Evolutionary conservation across 768 basidiomycete species (phyloP).

Genomic region (Vishniacozyma victoriae): DNA sequence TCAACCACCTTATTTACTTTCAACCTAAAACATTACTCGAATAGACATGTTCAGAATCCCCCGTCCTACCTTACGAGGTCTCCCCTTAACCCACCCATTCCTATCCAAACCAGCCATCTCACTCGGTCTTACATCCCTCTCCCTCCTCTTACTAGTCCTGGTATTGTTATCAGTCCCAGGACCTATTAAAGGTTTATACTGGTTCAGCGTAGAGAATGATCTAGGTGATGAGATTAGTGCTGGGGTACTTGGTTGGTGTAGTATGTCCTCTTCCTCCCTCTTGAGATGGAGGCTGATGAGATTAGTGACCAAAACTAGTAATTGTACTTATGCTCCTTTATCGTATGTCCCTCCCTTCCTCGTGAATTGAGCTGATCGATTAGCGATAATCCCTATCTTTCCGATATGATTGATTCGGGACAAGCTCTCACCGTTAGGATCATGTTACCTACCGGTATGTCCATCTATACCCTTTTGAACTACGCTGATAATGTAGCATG

Average conservation of each 20-base stretch:
- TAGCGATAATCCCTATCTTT: constrained; percentile 38
- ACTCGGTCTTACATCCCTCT: constrained; percentile 30
- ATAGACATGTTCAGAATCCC: too few species aligned
- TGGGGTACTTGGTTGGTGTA: constrained; percentile 45
- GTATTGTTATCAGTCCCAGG: constrained; percentile 45
- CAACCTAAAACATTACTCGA: too few species aligned
- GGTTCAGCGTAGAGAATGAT: constrained; percentile 34
- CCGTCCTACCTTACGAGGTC: too few species aligned
- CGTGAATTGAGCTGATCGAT: not conserved
- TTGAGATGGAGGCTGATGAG: not conserved
- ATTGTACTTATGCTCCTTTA: constrained; percentile 44
- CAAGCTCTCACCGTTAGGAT: constrained; percentile 40
- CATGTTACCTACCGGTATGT: constrained; percentile 38
- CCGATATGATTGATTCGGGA: constrained; percentile 32
- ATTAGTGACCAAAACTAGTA: constrained; percentile 29
- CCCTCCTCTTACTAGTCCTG: constrained; percentile 40
- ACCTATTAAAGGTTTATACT: constrained; percentile 43
- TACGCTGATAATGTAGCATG: constrained; percentile 22
- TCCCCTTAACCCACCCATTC: constrained; percentile 7
- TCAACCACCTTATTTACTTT: too few species aligned
- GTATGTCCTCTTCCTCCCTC: constrained; percentile 16
- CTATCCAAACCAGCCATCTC: constrained; percentile 35
- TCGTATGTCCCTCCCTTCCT: constrained; percentile 20
- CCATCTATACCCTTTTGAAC: not conserved
- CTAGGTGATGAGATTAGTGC: constrained; percentile 14